These are phyloP conservation scores for Candida ponderosae DNA, from an alignment of 805 yeast species.

Conservation along the genomic window DNA sequence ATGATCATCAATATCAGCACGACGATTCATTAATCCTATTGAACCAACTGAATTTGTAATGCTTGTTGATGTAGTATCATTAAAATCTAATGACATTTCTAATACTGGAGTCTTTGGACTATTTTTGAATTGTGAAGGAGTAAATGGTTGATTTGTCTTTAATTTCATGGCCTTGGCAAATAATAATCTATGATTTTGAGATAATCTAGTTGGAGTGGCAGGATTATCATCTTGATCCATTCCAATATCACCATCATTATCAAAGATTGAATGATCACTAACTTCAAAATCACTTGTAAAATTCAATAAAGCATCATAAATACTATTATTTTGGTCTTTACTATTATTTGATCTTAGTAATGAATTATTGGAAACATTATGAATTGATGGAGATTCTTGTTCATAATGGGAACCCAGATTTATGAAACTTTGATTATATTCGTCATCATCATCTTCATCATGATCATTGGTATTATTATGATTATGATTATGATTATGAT, in stretches of 20 bases:
- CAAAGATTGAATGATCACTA: constrained; percentile 19
- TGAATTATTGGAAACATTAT: constrained; percentile 4
- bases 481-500: neutral
- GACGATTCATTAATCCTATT: neutral
- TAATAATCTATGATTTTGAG: constrained; percentile 10
- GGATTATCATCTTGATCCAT: constrained; percentile 24
- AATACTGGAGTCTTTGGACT: constrained; percentile 23
- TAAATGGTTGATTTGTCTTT: constrained; percentile 15
- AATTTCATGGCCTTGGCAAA: constrained; percentile 10
- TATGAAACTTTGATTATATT: too few relatives aligned
- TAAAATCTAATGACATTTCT: constrained; percentile 12
- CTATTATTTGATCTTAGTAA: constrained; percentile 25
- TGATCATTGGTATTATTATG: constrained; percentile 5
- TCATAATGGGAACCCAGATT: neutral
- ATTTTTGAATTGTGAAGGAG: constrained; percentile 14
- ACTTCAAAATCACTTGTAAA: constrained; percentile 36
- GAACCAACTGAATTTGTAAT: constrained; percentile 13
- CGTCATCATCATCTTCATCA: constrained; percentile 3
- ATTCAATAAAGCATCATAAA: constrained; percentile 31
- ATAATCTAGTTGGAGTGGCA: constrained; percentile 35
- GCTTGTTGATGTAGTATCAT: constrained; percentile 13
- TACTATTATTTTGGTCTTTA: constrained; percentile 16
- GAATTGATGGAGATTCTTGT: constrained; percentile 14
- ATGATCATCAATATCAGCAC: constrained; percentile 29
- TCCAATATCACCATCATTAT: constrained; percentile 8